Percentiles rank a stretch among this genome's conserved stretches.
These are phyloP conservation scores for Clonostachys solani DNA, from an alignment of 2,329 filamentous ascomycete genomes.

Conservation along the genomic window DNA sequence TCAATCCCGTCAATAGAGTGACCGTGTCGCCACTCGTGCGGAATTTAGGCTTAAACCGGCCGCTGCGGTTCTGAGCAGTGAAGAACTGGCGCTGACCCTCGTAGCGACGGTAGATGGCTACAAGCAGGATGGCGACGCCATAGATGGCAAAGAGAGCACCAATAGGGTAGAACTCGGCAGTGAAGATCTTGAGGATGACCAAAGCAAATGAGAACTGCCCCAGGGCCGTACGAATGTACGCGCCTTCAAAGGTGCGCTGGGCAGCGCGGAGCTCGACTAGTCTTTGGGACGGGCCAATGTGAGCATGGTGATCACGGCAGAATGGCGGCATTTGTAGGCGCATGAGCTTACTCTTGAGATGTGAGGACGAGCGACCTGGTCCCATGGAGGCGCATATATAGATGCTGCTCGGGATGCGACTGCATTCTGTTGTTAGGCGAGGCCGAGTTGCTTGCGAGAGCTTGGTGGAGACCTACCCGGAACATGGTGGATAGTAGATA, in stretches of 20 bases:
- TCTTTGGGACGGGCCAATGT: slow-evolving; percentile 22
- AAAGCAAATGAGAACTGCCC: slow-evolving; percentile 94
- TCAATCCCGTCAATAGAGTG: slow-evolving; percentile 50
- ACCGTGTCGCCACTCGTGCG: slow-evolving; percentile 62
- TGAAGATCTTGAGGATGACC: slow-evolving; percentile 90
- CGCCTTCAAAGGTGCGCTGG: slow-evolving; percentile 94
- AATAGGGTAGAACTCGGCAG: slow-evolving; percentile 91
- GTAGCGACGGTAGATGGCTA: slow-evolving; percentile 80
- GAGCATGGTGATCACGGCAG: neutral
- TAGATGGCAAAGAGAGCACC: slow-evolving; percentile 95
- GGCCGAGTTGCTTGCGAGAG: too few species aligned
- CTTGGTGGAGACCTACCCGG: too few species aligned
- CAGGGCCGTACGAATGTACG: slow-evolving; percentile 91
- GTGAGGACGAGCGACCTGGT: slow-evolving; percentile 78
- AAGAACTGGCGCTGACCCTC: slow-evolving; percentile 97
- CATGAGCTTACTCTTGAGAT: slow-evolving; percentile 53
- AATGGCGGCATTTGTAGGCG: neutral
- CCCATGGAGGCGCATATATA: slow-evolving; percentile 74
- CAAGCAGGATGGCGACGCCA: slow-evolving; percentile 76
- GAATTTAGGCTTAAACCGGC: slow-evolving; percentile 44
- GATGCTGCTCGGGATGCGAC: slow-evolving; percentile 65
- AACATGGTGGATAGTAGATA: too few species aligned
- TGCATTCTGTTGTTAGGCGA: slow-evolving; percentile 13
- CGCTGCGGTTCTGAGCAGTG: slow-evolving; percentile 30
- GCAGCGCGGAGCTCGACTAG: slow-evolving; percentile 93